Base-by-base conservation (phyloP, 2,329 filamentous ascomycete species). In the Claviceps pazoutovae region DNA sequence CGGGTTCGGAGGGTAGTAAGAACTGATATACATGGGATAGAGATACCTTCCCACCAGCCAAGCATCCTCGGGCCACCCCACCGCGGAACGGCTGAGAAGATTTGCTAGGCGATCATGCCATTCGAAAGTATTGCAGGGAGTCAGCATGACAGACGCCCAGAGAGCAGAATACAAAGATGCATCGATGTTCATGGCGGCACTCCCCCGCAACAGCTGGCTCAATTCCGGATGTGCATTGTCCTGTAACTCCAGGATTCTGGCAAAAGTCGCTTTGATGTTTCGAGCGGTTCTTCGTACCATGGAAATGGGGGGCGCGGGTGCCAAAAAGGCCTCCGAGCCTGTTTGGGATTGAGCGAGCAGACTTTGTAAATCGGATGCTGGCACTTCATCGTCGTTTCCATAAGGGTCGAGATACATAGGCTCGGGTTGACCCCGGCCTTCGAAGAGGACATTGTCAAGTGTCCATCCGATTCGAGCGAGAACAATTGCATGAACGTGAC, bases 381-480 rank as follows among this genome's bases (percentile, higher is more conserved):
- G 71, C 0, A 90, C 77, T 65, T 95, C 88, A 14, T 77, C 68
- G 37, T 81, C 76, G 2, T 78, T 81, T 30, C 80, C 78, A 65
- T 86, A 95, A 0, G 90, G 89, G 61, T 95, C 88, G 57, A 96
- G 74, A 62, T 88, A 94, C 79, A 95, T 91, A 46, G 74, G 59
- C 46, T 63, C 58, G 13, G 56, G 53, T 14, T 71, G 69, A 47
- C 74, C 66, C 1, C 74, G 65, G 13, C 62, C 59, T 7, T 64
- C 59, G 6, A 69, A 53, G 26, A 59, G 59, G 13, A 58, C 57
- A 19, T 70, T 79, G 61, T 88, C 78, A 48, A 89, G 67, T 36
- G 82, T 80, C 58, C 77, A 65, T 2, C 79, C 80, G 0, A 70
- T 63, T 0, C 76, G 74, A 5, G 85, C 77, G 49, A 78, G 74